A percentile compares a stretch with the other conserved stretches of the same genome.
Evolutionary conservation across 2,329 filamentous ascomycete genomes (phyloP).

Genomic region (Talaromyces verruculosus): DNA sequence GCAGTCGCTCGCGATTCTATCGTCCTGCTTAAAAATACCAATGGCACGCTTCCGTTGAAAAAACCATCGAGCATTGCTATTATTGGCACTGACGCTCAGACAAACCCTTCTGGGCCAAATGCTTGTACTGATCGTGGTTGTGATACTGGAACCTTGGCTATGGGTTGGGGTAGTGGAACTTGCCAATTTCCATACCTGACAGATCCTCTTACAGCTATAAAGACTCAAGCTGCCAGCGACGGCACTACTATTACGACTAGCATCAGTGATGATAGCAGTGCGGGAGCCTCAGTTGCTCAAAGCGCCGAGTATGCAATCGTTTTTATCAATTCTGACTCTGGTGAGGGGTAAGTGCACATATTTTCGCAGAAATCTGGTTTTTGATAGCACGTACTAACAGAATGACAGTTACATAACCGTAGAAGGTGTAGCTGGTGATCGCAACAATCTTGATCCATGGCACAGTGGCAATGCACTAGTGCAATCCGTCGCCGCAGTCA

Average conservation of each 20-base stretch:
- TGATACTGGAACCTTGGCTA: slow-evolving; percentile 80
- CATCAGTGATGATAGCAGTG: slow-evolving; percentile 32
- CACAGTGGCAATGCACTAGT: slow-evolving; percentile 11
- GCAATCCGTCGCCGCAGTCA: slow-evolving; percentile 62
- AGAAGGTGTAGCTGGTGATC: slow-evolving; percentile 31
- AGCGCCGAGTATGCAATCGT: slow-evolving; percentile 12
- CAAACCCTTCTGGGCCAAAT: slow-evolving; percentile 68
- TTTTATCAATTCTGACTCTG: slow-evolving; percentile 38
- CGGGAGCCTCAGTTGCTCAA: neutral
- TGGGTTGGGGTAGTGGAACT: slow-evolving; percentile 86
- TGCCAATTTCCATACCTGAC: slow-evolving; percentile 66
- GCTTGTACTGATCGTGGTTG: slow-evolving; percentile 75
- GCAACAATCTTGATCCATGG: slow-evolving; percentile 14
- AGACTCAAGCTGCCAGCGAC: slow-evolving; percentile 23
- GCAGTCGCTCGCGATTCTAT: slow-evolving; percentile 73
- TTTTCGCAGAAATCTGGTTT: too few species aligned
- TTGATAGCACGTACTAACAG: too few species aligned
- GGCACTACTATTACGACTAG: slow-evolving; percentile 38
- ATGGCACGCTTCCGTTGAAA: slow-evolving; percentile 52
- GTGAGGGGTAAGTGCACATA: slow-evolving; percentile 62
- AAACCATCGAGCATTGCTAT: slow-evolving; percentile 59
- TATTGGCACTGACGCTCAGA: slow-evolving; percentile 74
- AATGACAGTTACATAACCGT: slow-evolving; percentile 78
- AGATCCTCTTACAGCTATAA: slow-evolving; percentile 16
- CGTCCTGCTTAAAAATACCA: slow-evolving; percentile 63